A percentile compares a stretch with the other conserved stretches of the same genome.
These are phyloP conservation scores for Phaeotremella fagi DNA, from an alignment of 768 basidiomycete species.

Conservation along the genomic window DNA sequence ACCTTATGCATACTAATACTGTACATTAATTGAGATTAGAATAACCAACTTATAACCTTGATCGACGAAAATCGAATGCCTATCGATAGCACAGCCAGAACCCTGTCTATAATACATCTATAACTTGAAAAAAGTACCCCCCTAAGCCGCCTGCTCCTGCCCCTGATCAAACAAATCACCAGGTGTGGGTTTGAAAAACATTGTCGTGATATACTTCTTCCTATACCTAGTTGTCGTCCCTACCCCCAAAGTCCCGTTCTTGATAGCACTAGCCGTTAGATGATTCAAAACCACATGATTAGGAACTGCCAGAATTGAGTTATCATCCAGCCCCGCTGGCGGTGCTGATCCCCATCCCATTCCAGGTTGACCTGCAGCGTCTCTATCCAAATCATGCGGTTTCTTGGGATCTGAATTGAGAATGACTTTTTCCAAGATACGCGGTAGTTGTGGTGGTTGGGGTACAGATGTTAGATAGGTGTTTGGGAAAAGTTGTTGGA, in stretches of 20 bases:
- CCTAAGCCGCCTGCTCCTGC: neutral
- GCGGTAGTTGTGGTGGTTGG: conserved; percentile 77
- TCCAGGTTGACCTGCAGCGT: conserved; percentile 18
- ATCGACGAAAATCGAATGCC: too few relatives aligned
- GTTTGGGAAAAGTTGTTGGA: conserved; percentile 45
- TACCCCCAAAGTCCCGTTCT: conserved; percentile 87
- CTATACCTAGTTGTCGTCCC: conserved; percentile 85
- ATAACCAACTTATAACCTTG: too few relatives aligned
- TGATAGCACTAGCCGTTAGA: conserved; percentile 88
- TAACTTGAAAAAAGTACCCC: too few relatives aligned
- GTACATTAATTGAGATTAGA: too few relatives aligned
- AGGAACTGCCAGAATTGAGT: conserved; percentile 83
- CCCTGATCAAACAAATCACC: conserved; percentile 12
- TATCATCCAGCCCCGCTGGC: conserved; percentile 61
- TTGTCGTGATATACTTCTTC: conserved; percentile 85
- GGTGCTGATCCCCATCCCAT: conserved; percentile 10
- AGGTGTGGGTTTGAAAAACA: conserved; percentile 66
- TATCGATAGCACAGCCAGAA: neutral
- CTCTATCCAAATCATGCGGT: conserved; percentile 17
- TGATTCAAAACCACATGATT: conserved; percentile 92
- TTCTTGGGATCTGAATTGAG: conserved; percentile 57
- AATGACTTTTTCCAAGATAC: conserved; percentile 90
- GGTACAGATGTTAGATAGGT: conserved; percentile 70
- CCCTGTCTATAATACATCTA: too few relatives aligned
- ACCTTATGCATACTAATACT: too few relatives aligned